Conservation (phyloP, 2,329 filamentous ascomycete species). For the Diaporthe eres region DNA sequence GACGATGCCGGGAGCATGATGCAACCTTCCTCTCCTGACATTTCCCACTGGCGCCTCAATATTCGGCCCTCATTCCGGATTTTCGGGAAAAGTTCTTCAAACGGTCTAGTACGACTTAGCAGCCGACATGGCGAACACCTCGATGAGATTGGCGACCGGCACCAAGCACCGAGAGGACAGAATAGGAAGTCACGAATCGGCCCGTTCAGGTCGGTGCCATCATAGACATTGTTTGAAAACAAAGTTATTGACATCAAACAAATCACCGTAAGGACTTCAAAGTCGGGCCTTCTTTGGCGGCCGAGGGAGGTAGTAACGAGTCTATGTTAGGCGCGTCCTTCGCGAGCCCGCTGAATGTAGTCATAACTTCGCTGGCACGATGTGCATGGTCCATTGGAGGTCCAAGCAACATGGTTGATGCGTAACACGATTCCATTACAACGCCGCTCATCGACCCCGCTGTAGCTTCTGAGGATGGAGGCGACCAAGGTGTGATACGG, state of each 20-base stretch:
- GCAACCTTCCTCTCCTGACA: constrained; percentile 20
- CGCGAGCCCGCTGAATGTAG: background rate
- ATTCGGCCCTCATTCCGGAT: constrained; percentile 27
- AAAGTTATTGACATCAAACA: background rate
- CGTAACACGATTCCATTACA: background rate
- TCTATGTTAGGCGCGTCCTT: background rate
- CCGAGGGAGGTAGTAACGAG: constrained; percentile 1
- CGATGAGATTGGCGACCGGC: constrained; percentile 1
- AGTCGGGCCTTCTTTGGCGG: constrained; percentile 27
- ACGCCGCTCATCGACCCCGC: constrained; percentile 1
- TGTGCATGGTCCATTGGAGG: background rate
- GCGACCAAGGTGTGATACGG: background rate
- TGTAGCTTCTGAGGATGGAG: background rate
- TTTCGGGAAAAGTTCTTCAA: constrained; percentile 20
- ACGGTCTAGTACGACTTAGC: background rate
- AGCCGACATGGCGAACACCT: background rate
- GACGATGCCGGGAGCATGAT: background rate
- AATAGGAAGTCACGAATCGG: constrained; percentile 22
- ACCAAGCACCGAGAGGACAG: constrained; percentile 3
- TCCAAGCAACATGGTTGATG: background rate
- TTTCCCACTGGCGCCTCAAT: constrained; percentile 8
- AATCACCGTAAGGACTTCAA: background rate
- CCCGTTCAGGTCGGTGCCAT: constrained; percentile 6
- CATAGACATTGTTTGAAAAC: background rate
- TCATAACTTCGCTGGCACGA: no score